Conservation (phyloP, 78 protist genomes). For the Dictyostelium firmibasis region DNA sequence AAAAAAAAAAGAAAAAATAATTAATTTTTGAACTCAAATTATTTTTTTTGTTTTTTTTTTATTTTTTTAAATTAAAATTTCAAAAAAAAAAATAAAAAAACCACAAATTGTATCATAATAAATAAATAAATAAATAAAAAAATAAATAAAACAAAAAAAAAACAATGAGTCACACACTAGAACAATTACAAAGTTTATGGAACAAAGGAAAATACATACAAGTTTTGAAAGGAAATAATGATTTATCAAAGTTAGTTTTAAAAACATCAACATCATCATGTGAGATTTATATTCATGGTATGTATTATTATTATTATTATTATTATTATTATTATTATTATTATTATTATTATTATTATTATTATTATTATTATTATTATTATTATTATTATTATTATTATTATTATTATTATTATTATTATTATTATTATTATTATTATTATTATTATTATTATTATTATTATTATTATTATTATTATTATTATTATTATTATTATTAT, state of each 20-base stretch:
- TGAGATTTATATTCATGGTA: constrained; percentile 29
- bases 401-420: not conserved
- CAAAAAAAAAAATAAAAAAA: too few species aligned
- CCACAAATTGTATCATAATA: too few species aligned
- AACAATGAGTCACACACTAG: not conserved
- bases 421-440: not conserved
- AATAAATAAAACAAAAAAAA: too few species aligned
- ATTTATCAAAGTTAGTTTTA: constrained; percentile 17
- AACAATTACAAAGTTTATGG: constrained; percentile 1
- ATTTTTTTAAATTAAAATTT: too few species aligned
- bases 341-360: not conserved
- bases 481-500: not conserved
- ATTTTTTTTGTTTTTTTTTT: too few species aligned
- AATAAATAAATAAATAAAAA: too few species aligned
- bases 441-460: not conserved
- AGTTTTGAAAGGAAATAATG: not conserved
- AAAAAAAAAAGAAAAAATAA: too few species aligned
- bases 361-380: not conserved
- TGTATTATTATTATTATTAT: not conserved
- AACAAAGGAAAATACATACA: not conserved
- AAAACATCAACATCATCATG: not conserved
- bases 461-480: not conserved
- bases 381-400: not conserved
- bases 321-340: not conserved
- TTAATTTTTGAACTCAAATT: too few species aligned